Base-by-base conservation (phyloP, 306 rosid species). In the Purshia tridentata region DNA sequence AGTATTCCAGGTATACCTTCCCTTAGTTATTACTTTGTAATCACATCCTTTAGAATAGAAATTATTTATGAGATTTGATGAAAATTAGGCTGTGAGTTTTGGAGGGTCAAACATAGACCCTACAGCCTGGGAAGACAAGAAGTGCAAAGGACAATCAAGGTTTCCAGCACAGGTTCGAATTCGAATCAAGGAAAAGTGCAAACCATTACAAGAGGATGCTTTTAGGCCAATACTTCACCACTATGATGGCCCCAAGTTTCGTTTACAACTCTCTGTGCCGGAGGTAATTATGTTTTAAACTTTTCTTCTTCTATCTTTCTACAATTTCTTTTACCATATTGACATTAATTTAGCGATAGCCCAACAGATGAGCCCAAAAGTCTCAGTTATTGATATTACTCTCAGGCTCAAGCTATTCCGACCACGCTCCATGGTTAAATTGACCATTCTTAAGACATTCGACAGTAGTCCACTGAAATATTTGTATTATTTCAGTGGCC, bases 191-290 rank as follows among this genome's bases (percentile, higher is more conserved):
- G 65, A 53, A 70, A 70, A 47, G 4, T 62, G 67, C 69, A 77
- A 64, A 29, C 76, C 81, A 53, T 58, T 77, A 9, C 67, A 70
- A 53, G 72, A 70, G 22, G 81, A 77, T 53, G 77, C 76, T 15
- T 77, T 77, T 54, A 77, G 77, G 55, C 81, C 77, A 50, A 53
- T 77, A 9, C 57, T 77, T 6, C 13, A 61, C 67, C 81, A 77
- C 58, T 77, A 77, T 49, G 81, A 77, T 22, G 81, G 81, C 64
- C 81, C 72, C n/a, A 77, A 77, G 72, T 77, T 77, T 58, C 76
- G 67, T 5, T 65, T 77, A 37, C 81, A 77, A 57, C 77, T 77
- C 55, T 70, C 53, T 15, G 77, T 77, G 39, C 72, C 81, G 4
- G 81, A 77, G 81, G 81, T 52, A 46, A 23, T 22, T 29, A 29